phyloP scores from a whole-genome alignment of 805 yeast genomes.

The Scheffersomyces stipitis region DNA sequence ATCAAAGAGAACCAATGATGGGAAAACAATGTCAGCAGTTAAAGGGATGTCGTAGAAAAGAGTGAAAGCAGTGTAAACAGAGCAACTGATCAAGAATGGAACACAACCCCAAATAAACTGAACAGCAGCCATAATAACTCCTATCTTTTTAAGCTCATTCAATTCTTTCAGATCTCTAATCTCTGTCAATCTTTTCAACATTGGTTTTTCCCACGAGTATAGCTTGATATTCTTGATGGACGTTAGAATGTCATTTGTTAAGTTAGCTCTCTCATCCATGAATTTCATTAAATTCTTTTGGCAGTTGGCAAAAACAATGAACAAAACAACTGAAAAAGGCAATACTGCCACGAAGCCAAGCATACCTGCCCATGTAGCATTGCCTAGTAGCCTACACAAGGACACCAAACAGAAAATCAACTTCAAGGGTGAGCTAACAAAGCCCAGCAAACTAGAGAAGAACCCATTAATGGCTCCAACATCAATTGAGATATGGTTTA shows the following conservation, averaged over 20 bases:
- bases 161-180: conserved; percentile 39
- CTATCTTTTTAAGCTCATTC: conserved; percentile 24
- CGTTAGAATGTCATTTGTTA: conserved; percentile 37
- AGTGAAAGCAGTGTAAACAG: conserved; percentile 31
- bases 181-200: conserved; percentile 30
- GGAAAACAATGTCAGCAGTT: conserved; percentile 39
- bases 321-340: conserved; percentile 24
- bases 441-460: conserved; percentile 17
- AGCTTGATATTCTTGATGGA: conserved; percentile 40
- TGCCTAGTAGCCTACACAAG: conserved; percentile 33
- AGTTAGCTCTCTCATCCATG: conserved; percentile 37
- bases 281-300: conserved; percentile 30
- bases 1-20: conserved; percentile 39
- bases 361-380: conserved; percentile 38
- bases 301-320: conserved; percentile 26
- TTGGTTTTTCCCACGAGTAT: conserved; percentile 44
- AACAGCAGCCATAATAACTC: conserved; percentile 31
- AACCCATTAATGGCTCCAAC: conserved; percentile 15
- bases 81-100: conserved; percentile 36
- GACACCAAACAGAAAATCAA: conserved; percentile 27
- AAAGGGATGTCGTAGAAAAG: conserved; percentile 21
- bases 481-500: conserved; percentile 34
- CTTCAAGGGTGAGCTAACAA: conserved; percentile 23
- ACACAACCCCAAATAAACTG: conserved; percentile 37
- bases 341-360: conserved; percentile 6